These are phyloP conservation scores for Rhizomucor miehei DNA, from an alignment of 371 early-diverging fungal genomes.

Conservation along the genomic window DNA sequence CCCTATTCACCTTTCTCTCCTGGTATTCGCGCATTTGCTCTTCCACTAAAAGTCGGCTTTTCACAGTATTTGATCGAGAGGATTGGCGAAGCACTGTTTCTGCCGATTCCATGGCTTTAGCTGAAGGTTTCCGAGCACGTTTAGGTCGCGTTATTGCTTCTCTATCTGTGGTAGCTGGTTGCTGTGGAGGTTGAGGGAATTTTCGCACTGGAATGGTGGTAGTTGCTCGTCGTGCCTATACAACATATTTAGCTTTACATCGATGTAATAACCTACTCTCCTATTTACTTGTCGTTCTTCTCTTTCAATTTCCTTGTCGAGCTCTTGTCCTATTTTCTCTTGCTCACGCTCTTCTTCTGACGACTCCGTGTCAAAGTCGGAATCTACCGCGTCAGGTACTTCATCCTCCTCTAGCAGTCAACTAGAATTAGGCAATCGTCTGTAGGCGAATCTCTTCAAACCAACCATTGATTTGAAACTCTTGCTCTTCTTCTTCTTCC, in stretches of 20 bases:
- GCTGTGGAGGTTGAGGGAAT: background rate
- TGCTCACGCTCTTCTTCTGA: constrained; percentile 60
- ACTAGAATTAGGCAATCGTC: background rate
- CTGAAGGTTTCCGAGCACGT: background rate
- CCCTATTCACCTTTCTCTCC: constrained; percentile 27
- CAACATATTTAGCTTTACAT: background rate
- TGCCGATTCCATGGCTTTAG: too few relatives aligned
- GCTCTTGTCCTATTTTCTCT: constrained; percentile 45
- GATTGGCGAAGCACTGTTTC: constrained; percentile 46
- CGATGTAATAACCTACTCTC: too few relatives aligned
- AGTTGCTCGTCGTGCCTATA: constrained; percentile 20
- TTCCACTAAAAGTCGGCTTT: constrained; percentile 51
- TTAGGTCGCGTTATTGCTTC: constrained; percentile 3
- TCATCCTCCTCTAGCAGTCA: constrained; percentile 14
- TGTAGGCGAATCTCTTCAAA: constrained; percentile 4
- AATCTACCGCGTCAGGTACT: constrained; percentile 58
- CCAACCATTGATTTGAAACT: constrained; percentile 39
- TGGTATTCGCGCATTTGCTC: constrained; percentile 51
- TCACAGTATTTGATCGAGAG: constrained; percentile 51
- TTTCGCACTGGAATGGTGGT: background rate
- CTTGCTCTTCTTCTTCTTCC: constrained; percentile 25
- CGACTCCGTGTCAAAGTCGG: constrained; percentile 58
- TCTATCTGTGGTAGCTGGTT: background rate
- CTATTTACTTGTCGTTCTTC: constrained; percentile 38
- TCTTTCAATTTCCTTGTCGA: constrained; percentile 40